Percentiles rank a stretch among this genome's conserved stretches.
These are phyloP conservation scores for Comarum palustre DNA, from an alignment of 306 rosid genomes.

Conservation along the genomic window DNA sequence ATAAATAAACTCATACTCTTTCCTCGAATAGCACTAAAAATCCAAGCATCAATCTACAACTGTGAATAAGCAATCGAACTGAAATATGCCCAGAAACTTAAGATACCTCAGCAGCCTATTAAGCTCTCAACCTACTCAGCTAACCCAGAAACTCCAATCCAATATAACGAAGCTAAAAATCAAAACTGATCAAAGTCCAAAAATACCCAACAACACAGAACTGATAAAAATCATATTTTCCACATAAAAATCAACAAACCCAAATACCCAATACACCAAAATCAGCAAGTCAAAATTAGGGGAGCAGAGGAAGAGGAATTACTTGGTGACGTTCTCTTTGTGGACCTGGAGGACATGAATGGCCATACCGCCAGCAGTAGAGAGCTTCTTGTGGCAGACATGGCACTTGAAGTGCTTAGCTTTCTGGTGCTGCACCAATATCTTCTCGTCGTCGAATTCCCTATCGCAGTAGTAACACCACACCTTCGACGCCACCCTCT, in stretches of 20 bases:
- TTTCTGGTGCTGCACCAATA: constrained; percentile 96
- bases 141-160: neutral
- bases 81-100: neutral
- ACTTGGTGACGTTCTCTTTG: constrained; percentile 95
- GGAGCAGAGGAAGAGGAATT: constrained; percentile 5
- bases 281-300: neutral
- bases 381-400: constrained; percentile 96
- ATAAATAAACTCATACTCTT: neutral
- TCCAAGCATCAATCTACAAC: neutral
- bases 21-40: neutral
- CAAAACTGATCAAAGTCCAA: neutral
- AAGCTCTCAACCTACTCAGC: neutral
- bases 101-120: neutral
- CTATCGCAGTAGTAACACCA: constrained; percentile 99
- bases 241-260: neutral
- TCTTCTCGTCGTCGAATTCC: constrained; percentile 97
- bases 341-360: constrained; percentile 98
- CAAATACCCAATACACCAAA: neutral
- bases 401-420: constrained; percentile 99
- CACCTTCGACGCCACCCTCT: constrained; percentile 87
- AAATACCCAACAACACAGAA: neutral
- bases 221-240: neutral
- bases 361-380: constrained; percentile 98
- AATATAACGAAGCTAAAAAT: neutral
- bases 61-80: neutral